Conservation (phyloP, 2,329 filamentous ascomycete species). For the Botrytis deweyae region DNA sequence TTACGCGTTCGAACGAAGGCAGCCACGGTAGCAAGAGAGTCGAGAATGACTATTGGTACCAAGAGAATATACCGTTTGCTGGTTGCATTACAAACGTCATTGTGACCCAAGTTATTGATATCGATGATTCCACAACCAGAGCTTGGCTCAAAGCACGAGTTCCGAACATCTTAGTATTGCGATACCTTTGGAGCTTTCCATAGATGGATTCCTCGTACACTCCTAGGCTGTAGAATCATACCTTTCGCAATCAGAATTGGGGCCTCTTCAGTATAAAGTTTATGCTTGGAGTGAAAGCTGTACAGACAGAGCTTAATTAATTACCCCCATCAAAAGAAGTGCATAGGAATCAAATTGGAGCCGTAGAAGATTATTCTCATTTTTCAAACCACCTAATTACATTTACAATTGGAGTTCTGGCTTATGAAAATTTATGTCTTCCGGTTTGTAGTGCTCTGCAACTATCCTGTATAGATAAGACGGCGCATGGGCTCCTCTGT, state of each 20-base stretch:
- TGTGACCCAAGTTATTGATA: neutral
- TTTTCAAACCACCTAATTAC: conserved; percentile 2
- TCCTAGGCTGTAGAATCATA: neutral
- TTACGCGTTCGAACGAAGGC: conserved; percentile 17
- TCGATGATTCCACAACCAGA: neutral
- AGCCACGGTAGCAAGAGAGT: neutral
- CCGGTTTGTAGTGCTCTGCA: conserved; percentile 71
- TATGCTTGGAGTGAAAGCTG: neutral
- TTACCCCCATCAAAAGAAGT: neutral
- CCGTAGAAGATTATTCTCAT: neutral
- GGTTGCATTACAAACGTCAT: conserved; percentile 7
- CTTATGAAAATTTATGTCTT: conserved; percentile 64
- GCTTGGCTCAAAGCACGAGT: neutral
- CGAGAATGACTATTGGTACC: conserved; percentile 5
- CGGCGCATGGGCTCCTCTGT: conserved; percentile 64
- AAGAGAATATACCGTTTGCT: neutral
- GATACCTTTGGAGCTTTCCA: neutral
- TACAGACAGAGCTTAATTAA: neutral
- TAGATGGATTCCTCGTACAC: neutral
- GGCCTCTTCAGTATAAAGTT: neutral
- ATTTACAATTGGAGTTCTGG: conserved; percentile 37
- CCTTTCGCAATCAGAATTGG: neutral
- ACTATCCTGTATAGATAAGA: conserved; percentile 73
- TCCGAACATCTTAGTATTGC: neutral
- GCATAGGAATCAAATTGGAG: neutral